Evolutionary conservation across 495 filamentous ascomycete species (phyloP), one percentile per base, ranked within the genome.

Genomic region (Lepraria neglecta): DNA sequence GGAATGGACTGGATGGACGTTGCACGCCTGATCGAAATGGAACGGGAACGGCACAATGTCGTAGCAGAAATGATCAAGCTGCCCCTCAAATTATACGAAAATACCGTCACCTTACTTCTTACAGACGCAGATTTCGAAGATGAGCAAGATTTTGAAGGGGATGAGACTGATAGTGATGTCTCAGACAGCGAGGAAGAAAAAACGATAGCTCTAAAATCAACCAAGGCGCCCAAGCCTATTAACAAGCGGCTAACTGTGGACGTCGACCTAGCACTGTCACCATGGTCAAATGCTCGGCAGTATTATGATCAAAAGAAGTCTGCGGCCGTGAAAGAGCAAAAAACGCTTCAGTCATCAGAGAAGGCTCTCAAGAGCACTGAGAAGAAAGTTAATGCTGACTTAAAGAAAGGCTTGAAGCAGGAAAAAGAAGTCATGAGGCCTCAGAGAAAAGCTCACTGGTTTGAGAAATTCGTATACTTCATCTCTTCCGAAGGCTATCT

Each of bases 1-100:
- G 92, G 91, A 7, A 96, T 97, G 92, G 94, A 97, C 66, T 98
- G 94, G 94, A 84, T 87, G 11, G 88, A 95, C 58, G 89, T 97
- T 68, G 90, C 85, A 10, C 85, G 84, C 31, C 76, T 98, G 64
- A 87, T 98, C 50, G 90, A 96, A 67, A 80, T 87, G 67, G 92
- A 97, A 70, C 87, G 95, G 67, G 80, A 75, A 56, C 78, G 85
- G 59, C 78, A 85, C 15, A 98, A 98, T 65, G 83, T 88, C 0
- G 91, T 97, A 21, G 94, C 94, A 7, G 79, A 87, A 64, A 85
- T 89, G 21, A 95, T 98, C 63, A 89, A 90, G 68, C 72, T 95
- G 10, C 94, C 94, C 0, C 75, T 98, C 58, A 95, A 92, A 70
- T 78, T 98, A 3, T 78, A 90, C 40, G 90, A 97, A 64, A 96